phyloP scores from a whole-genome alignment of 2,329 filamentous ascomycete genomes.

The Aspergillus sp. region DNA sequence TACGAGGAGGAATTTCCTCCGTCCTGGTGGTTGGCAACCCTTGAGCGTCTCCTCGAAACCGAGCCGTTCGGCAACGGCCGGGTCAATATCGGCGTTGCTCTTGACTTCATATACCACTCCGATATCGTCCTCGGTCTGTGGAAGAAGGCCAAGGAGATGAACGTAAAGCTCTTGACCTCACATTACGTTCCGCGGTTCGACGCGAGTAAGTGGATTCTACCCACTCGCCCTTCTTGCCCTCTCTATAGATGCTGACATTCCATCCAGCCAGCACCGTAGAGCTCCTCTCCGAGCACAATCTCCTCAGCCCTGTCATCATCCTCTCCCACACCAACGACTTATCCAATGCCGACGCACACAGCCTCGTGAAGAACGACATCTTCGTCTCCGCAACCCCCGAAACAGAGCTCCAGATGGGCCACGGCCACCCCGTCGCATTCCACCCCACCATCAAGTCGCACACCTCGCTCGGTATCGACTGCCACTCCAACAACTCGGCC shows the following conservation, averaged over 20 bases:
- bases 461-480: constrained; percentile 31
- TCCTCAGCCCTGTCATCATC: constrained; percentile 21
- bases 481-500: constrained; percentile 29
- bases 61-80: constrained; percentile 25
- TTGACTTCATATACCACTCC: constrained; percentile 28
- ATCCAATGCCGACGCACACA: constrained; percentile 16
- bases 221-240: no score
- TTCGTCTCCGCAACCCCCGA: constrained; percentile 29
- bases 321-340: constrained; percentile 24
- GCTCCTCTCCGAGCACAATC: constrained; percentile 15
- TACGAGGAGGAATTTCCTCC: constrained; percentile 18
- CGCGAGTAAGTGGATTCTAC: neutral
- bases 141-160: constrained; percentile 12
- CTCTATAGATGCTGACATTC: neutral
- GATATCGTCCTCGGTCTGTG: constrained; percentile 24
- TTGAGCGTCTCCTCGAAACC: constrained; percentile 16
- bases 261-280: constrained; percentile 11
- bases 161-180: constrained; percentile 25
- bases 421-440: constrained; percentile 27
- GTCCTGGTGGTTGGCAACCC: constrained; percentile 24
- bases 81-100: constrained; percentile 29
- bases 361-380: constrained; percentile 15
- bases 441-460: constrained; percentile 17
- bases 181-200: constrained; percentile 22
- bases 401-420: constrained; percentile 33